Evolutionary conservation across 1,139 yeast genomes (phyloP), one percentile per base, ranked within the genome.

Genomic region (Taphrina confusa): DNA sequence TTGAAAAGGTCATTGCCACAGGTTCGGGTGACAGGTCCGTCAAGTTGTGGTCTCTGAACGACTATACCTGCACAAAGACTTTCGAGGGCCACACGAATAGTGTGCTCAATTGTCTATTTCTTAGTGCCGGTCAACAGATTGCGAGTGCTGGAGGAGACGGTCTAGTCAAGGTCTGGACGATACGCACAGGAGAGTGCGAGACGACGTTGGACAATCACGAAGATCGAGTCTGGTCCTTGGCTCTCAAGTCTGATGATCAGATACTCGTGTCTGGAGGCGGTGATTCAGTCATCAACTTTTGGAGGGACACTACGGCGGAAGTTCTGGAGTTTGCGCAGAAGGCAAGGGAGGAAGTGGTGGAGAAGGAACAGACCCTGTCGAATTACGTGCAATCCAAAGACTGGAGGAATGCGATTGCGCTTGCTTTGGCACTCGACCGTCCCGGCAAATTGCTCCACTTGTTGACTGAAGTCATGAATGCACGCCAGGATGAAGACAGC

Each of bases 41-140:
- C 63, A 87, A 89, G 70, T 78, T 90, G 42, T 92, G 99, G 99
- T 86, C 88, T 37, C 75, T 92, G 66, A 79, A 76, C 54, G 92
- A 88, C 68, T 89, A 79, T 71, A 77, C 84, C 2, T 89, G 96
- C 69, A 72, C 80, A 47, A 83, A 84, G 68, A 92, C 97, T 1
- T 84, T 91, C 69, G 97, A 92, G 74, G 97, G 98, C 1, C 97
- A 91, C 71, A 83, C 96, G 9, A 92, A 91, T 70, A 86, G 97
- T 0, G 91, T 92, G 4, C 92, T 91, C 73, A 80, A 95, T 73
- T 85, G 85, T 46, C 78, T 80, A 40, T 88, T 88, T 69, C 77
- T 87, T 64, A 82, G 84, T 65, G 76, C 78, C 59, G 83, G 84
- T 65, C 80, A 81, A 58, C 95, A 87, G 70, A 70, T 91, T 16